phyloP scores from a whole-genome alignment of 441 rosid species.

The Manihot esculenta region DNA sequence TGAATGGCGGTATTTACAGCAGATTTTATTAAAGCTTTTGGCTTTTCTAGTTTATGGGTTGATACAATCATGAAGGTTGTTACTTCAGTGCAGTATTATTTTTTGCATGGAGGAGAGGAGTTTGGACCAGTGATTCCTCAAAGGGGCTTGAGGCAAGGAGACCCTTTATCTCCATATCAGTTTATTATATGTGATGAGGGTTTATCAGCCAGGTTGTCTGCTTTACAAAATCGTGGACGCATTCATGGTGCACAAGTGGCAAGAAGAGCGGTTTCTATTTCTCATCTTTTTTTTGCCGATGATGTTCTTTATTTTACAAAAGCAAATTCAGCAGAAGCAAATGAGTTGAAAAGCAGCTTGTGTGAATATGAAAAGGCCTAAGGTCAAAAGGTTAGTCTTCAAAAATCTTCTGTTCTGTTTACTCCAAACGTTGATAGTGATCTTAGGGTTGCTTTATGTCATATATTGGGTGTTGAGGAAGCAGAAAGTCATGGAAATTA shows the following conservation, averaged over 20 bases:
- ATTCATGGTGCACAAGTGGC: not conserved
- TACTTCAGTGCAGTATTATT: not conserved
- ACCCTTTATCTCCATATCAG: not conserved
- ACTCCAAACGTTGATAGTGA: not conserved
- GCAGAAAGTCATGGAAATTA: not conserved
- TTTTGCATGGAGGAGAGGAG: not conserved
- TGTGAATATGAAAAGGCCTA: not conserved
- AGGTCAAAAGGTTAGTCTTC: not conserved
- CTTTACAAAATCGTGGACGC: too few species aligned
- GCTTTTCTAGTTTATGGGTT: too few species aligned
- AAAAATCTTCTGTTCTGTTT: not conserved
- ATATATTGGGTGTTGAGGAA: not conserved
- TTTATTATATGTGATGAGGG: not conserved
- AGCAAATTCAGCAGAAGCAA: not conserved
- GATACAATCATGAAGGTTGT: not conserved
- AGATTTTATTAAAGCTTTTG: too few species aligned
- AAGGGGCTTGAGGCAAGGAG: not conserved
- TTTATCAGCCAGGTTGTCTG: not conserved
- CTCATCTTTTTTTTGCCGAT: not conserved
- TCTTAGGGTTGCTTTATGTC: not conserved
- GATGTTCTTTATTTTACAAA: not conserved
- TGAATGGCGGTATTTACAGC: too few species aligned
- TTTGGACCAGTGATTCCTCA: too few species aligned
- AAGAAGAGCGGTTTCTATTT: not conserved
- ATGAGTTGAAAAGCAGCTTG: not conserved